These are phyloP conservation scores for Xylaria hypoxylon DNA, from an alignment of 2,329 filamentous ascomycete species.

Conservation along the genomic window DNA sequence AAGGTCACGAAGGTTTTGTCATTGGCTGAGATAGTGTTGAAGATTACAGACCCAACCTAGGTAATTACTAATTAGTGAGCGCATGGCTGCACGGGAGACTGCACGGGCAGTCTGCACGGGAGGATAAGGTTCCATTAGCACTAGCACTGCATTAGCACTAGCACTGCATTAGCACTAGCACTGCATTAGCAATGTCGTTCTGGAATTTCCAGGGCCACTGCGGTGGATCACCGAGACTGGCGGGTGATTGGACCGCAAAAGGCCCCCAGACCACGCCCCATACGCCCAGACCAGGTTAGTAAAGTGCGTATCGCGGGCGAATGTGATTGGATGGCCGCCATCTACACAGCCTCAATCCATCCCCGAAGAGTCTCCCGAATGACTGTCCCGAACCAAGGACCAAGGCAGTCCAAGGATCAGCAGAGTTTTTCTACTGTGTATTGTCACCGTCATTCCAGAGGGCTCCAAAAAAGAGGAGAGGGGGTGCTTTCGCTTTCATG, in stretches of 20 bases:
- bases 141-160: too few relatives aligned
- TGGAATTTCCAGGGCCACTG: constrained; percentile 22
- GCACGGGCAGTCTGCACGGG: not conserved
- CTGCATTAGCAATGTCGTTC: constrained; percentile 14
- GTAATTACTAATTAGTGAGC: too few relatives aligned
- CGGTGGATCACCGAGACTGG: constrained; percentile 9
- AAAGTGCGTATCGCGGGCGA: constrained; percentile 41
- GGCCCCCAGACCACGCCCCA: not conserved
- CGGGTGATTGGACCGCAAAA: constrained; percentile 19
- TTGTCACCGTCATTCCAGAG: not conserved
- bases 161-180: too few relatives aligned
- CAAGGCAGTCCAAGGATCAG: too few relatives aligned
- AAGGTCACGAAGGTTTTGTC: not conserved
- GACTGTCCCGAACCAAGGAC: constrained; percentile 41
- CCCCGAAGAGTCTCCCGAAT: too few relatives aligned
- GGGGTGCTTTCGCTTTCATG: not conserved
- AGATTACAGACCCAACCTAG: not conserved
- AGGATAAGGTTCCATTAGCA: not conserved
- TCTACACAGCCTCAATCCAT: constrained; percentile 48
- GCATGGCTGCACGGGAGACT: too few relatives aligned
- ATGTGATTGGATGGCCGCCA: constrained; percentile 40
- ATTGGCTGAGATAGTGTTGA: not conserved
- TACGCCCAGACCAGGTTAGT: constrained; percentile 8
- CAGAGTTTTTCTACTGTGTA: constrained; percentile 16
- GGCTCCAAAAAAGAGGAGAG: not conserved